A percentile compares a stretch with the other conserved stretches of the same genome.
phyloP scores from a whole-genome alignment of 1,139 yeast species.

The Debaryomyces singareniensis region DNA sequence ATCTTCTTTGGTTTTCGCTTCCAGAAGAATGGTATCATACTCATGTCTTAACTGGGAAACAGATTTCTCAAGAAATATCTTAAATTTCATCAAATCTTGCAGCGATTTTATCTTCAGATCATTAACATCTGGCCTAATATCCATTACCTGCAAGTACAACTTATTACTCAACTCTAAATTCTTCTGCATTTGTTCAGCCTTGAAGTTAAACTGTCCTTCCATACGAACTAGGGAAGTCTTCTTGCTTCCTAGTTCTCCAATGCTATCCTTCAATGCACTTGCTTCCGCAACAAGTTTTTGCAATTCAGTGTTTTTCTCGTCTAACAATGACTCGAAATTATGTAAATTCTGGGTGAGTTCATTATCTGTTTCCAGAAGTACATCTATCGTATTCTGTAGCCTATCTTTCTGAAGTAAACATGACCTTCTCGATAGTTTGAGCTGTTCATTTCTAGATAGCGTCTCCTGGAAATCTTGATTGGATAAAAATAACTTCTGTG shows the following conservation, averaged over 20 bases:
- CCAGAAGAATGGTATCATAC: background rate
- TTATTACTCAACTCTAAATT: background rate
- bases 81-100: background rate
- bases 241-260: background rate
- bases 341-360: conserved; percentile 43
- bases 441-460: conserved; percentile 56
- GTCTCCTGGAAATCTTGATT: conserved; percentile 80
- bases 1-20: background rate
- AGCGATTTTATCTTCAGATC: conserved; percentile 8
- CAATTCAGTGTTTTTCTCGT: conserved; percentile 27
- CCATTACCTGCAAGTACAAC: background rate
- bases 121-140: background rate
- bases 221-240: conserved; percentile 18
- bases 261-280: conserved; percentile 9
- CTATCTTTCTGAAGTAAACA: conserved; percentile 45
- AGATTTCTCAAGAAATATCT: background rate
- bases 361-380: conserved; percentile 44
- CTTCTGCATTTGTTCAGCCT: conserved; percentile 27
- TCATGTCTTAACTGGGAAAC: background rate
- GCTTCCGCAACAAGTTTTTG: conserved; percentile 8
- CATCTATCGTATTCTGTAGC: conserved; percentile 35
- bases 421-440: conserved; percentile 41
- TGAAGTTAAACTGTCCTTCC: conserved; percentile 56
- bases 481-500: conserved; percentile 61
- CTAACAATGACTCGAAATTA: conserved; percentile 47